Base-by-base conservation (phyloP, 371 early-diverging fungal species). In the Lichtheimia corymbifera region DNA sequence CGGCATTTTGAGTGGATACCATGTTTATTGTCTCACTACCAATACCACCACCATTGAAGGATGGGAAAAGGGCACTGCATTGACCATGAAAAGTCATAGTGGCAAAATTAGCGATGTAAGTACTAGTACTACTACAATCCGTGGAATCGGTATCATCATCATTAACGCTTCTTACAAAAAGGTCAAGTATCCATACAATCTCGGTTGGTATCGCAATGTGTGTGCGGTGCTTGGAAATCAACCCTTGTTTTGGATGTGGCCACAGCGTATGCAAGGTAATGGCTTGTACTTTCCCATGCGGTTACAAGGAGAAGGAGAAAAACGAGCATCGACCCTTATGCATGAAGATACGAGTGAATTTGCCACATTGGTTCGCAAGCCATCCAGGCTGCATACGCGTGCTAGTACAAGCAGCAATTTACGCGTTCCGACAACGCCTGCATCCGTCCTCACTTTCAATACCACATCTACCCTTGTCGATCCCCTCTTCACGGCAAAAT, bases 21-120 rank as follows among this genome's bases (percentile, higher is more conserved):
- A 97, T 62, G 58, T 91, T 43, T 93, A 90, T 64, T 90, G 95
- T 66, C 70, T 93, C 35, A 68, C 79, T 4, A 82, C 77, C 61
- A 98, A 98, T 76, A 93, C 95, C 15, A 99, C 99, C 1, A 97
- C 97, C 13, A 96, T 99, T 62, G 99, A 99, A 73, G 83, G 77
- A 15, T 87, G 83, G 84, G 88, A 88, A 65, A 96, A 91, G 70
- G 90, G 87, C 63, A 91, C 91, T 70, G 93, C 93, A 47, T 88
- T 86, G 13, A 89, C 83, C 52, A 84, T 93, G 66, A 86, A 89
- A 60, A 80, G 83, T 55, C 72, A 73, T 63, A 87, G 81, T 28
- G 80, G 84, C 68, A 44, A 25, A n/a, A 78, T 88, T 61, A 79
- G 72, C 58, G 77, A 76, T 77, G 81, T 58, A 64, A 55, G 17